phyloP scores from a whole-genome alignment of 2,329 filamentous ascomycete genomes.

The Diaporthe australafricana region DNA sequence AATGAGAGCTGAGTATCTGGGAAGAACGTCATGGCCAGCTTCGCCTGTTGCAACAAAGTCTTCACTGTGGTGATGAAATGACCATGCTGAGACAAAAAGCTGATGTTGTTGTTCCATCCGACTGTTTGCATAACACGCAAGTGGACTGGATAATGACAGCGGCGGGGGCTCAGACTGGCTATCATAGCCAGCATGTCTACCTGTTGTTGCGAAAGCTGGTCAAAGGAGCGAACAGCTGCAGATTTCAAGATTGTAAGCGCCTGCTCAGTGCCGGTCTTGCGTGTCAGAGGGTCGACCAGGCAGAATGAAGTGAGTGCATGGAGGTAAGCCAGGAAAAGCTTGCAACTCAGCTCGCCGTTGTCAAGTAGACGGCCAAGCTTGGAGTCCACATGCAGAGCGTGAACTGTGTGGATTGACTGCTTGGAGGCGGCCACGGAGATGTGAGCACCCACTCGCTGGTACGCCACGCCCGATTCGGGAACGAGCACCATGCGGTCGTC shows the following conservation, averaged over 20 bases:
- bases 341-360: constrained; percentile 62
- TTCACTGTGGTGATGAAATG: constrained; percentile 51
- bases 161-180: constrained; percentile 53
- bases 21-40: constrained; percentile 46
- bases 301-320: constrained; percentile 67
- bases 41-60: constrained; percentile 50
- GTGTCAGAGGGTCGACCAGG: constrained; percentile 60
- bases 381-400: constrained; percentile 61
- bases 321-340: constrained; percentile 61
- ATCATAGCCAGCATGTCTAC: constrained; percentile 51
- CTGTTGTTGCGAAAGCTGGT: constrained; percentile 50
- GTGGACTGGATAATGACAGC: constrained; percentile 43
- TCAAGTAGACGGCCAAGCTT: constrained; percentile 62
- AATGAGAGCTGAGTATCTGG: constrained; percentile 33
- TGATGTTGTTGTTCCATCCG: constrained; percentile 52
- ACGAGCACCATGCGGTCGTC: constrained; percentile 52
- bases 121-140: constrained; percentile 59
- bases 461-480: constrained; percentile 47
- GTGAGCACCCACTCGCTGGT: constrained; percentile 41
- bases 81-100: constrained; percentile 58
- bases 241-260: constrained; percentile 61
- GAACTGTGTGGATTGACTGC: constrained; percentile 39
- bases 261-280: constrained; percentile 65
- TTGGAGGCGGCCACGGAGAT: constrained; percentile 50
- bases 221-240: constrained; percentile 62